These are phyloP conservation scores for Exsudoporus frostii DNA, from an alignment of 768 basidiomycete species.

Conservation along the genomic window DNA sequence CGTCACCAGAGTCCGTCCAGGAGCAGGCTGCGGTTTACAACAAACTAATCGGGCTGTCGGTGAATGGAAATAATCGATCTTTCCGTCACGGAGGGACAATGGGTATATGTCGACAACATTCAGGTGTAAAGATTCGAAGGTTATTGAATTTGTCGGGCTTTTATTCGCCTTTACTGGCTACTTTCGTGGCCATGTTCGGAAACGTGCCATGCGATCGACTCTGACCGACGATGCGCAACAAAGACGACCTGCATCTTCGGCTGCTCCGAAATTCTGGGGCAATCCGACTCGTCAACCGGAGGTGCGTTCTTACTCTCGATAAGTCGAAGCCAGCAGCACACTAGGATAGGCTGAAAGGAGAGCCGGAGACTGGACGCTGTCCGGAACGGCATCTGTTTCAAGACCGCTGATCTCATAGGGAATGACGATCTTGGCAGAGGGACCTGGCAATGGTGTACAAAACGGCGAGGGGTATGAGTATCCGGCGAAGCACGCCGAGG, in stretches of 20 bases:
- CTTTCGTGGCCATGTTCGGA: constrained; percentile 37
- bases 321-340: not conserved
- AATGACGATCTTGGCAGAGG: constrained; percentile 46
- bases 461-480: constrained; percentile 61
- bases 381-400: constrained; percentile 72
- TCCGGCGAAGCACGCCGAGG: constrained; percentile 73
- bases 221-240: constrained; percentile 49
- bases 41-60: constrained; percentile 46
- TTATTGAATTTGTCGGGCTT: not conserved
- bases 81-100: constrained; percentile 16
- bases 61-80: constrained; percentile 55
- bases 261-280: constrained; percentile 20
- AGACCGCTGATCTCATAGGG: constrained; percentile 76
- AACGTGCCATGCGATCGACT: constrained; percentile 55
- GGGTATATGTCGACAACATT: not conserved
- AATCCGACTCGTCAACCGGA: not conserved
- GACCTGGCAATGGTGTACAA: constrained; percentile 24
- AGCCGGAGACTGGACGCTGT: constrained; percentile 75
- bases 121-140: not conserved
- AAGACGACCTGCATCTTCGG: constrained; percentile 45
- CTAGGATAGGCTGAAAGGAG: constrained; percentile 52
- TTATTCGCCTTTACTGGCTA: constrained; percentile 10
- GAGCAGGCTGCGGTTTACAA: constrained; percentile 46
- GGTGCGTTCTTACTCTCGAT: not conserved
- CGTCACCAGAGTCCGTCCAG: constrained; percentile 49